Percentiles rank a stretch among this genome's conserved stretches.
These are phyloP conservation scores for Cyclocybe aegerita DNA, from an alignment of 768 basidiomycete species.

Conservation along the genomic window DNA sequence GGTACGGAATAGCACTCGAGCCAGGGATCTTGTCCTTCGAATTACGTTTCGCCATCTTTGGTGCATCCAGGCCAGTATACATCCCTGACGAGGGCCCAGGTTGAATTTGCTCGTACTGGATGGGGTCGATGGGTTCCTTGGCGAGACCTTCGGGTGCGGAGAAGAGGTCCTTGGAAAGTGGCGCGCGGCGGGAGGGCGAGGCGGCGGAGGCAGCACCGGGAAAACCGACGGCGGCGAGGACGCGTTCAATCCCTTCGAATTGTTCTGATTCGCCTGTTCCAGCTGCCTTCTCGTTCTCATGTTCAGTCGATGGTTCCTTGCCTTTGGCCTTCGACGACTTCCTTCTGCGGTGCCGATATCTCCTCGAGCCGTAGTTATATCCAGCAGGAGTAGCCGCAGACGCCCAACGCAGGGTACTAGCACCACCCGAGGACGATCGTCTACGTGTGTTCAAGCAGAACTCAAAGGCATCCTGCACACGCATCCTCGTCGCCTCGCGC, in stretches of 20 bases:
- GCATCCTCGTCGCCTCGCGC: constrained; percentile 66
- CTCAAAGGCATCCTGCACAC: constrained; percentile 80
- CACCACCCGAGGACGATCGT: constrained; percentile 12
- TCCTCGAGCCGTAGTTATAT: constrained; percentile 9
- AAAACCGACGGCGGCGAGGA: constrained; percentile 59
- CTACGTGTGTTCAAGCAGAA: constrained; percentile 56
- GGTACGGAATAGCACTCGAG: constrained; percentile 60
- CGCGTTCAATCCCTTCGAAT: constrained; percentile 56
- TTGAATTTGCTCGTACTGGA: constrained; percentile 7
- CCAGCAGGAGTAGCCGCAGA: constrained; percentile 14
- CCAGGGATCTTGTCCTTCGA: constrained; percentile 45
- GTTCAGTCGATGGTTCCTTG: constrained; percentile 20
- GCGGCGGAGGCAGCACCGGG: constrained; percentile 36
- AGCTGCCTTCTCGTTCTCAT: constrained; percentile 8
- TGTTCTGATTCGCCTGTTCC: constrained; percentile 26
- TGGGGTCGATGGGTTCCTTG: constrained; percentile 8
- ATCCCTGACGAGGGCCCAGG: constrained; percentile 12
- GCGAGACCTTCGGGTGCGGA: constrained; percentile 35
- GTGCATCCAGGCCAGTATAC: constrained; percentile 14
- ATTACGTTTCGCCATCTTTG: constrained; percentile 37
- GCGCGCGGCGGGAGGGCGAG: constrained; percentile 53
- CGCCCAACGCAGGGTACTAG: constrained; percentile 31
- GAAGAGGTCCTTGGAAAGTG: constrained; percentile 68
- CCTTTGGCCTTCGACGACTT: constrained; percentile 29
- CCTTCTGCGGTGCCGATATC: constrained; percentile 1